Evolutionary conservation across 78 protist species (phyloP), one percentile per base, ranked within the genome.

Genomic region (Dictyostelium firmibasis): DNA sequence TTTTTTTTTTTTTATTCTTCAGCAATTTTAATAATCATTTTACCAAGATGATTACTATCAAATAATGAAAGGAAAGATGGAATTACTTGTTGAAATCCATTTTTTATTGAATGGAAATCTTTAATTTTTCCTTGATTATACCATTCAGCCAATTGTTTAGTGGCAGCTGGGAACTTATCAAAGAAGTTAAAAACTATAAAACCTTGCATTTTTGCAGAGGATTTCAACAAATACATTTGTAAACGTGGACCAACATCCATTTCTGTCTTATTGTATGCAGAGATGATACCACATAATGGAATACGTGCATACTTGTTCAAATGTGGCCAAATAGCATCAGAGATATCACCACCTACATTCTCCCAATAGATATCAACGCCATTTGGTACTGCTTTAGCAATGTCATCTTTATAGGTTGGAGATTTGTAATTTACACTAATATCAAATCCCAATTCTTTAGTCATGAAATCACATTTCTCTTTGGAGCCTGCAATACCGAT

Each of bases 281-380:
- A 36, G 50, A 96, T 94, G 0, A 67, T 18, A 18, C 97, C 97
- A 81, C 97, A 96, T 0, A 86, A 25, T 23, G 62, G 84, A 33
- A 96, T 64, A 20, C 96, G 47, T 0, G 79, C 43, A 33, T 4
- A 27, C 31, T 72, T 33, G 9, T 81, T 83, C 27, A 93, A 36
- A 5, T 36, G 18, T n/a, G 50, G 81, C 20, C 81, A 53, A 10
- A 86, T 83, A 4, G 95, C 91, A 35, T 96, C 95, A 23, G 72
- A 75, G 3, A 69, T 64, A 35, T 93, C 85, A n/a, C 97, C 97
- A 77, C 97, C 97, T 57, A 96, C 97, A 81, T 96, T 96, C 38
- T 96, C 97, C 50, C 88, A 96, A 76, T 94, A 96, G 29, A 92
- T 53, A 53, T 95, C 97, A 11, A 96, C 70, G 25, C 97, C 95